A percentile compares a stretch with the other conserved stretches of the same genome.
Conservation (phyloP, 495 filamentous ascomycete species). For the Xylaria cubensis region DNA sequence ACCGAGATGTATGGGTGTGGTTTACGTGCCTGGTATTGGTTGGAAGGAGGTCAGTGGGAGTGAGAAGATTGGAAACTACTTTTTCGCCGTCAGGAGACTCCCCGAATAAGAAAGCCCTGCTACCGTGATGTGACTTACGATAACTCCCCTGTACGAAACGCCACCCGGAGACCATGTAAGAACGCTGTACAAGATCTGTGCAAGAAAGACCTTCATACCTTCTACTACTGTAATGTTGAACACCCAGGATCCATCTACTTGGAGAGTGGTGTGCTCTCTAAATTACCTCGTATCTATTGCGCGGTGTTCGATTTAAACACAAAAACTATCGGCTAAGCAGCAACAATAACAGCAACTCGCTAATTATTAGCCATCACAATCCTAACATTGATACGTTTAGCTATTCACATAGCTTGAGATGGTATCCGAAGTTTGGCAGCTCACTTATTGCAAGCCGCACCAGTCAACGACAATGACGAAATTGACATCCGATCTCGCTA, state of each 20-base stretch:
- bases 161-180: neutral
- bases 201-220: neutral
- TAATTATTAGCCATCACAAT: neutral
- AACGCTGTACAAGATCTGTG: constrained; percentile 3
- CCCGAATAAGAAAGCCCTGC: constrained; percentile 15
- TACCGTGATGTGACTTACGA: neutral
- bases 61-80: constrained; percentile 94
- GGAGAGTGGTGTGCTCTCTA: neutral
- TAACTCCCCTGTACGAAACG: neutral
- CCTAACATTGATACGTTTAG: neutral
- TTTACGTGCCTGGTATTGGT: constrained; percentile 89
- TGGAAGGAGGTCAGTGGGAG: constrained; percentile 86
- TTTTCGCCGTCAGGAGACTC: constrained; percentile 79
- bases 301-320: neutral
- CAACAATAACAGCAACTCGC: too few relatives aligned
- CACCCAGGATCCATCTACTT: neutral
- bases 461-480: neutral
- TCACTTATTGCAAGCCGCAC: neutral
- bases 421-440: neutral
- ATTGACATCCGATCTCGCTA: neutral
- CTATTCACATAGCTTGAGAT: neutral
- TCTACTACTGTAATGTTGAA: neutral
- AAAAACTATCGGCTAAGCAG: neutral
- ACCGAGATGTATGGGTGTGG: constrained; percentile 75
- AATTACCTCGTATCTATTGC: neutral